Percentiles rank a stretch among this genome's conserved stretches.
phyloP scores from a whole-genome alignment of 2,329 filamentous ascomycete species.

The Trichoderma cornu-damae region DNA sequence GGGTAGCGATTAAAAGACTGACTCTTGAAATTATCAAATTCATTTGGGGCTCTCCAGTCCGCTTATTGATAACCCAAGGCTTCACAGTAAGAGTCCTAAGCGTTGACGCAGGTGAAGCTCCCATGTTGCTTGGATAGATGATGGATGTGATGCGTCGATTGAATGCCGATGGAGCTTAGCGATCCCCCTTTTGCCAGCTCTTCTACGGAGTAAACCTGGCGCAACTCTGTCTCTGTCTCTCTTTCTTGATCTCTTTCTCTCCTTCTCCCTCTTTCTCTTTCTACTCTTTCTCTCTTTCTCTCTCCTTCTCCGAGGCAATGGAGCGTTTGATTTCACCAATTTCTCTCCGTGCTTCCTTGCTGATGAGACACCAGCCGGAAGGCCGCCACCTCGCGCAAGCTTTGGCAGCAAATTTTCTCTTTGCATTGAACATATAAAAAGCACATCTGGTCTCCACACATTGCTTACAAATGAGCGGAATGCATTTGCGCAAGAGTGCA shows the following conservation, averaged over 20 bases:
- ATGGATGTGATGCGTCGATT: not conserved
- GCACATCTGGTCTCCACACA: not conserved
- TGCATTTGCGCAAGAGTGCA: not conserved
- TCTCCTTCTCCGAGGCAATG: not conserved
- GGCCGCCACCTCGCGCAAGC: not conserved
- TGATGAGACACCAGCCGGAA: not conserved
- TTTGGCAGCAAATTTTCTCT: not conserved
- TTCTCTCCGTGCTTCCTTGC: not conserved
- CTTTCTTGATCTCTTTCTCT: too few relatives aligned
- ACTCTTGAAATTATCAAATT: not conserved
- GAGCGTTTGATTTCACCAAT: not conserved
- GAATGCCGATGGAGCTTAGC: not conserved
- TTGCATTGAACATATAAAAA: too few relatives aligned
- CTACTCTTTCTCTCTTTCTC: too few relatives aligned
- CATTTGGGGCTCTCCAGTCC: too few relatives aligned
- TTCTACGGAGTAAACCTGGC: not conserved
- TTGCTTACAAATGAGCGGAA: not conserved
- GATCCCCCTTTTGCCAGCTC: not conserved
- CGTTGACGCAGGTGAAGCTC: not conserved
- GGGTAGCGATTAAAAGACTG: not conserved
- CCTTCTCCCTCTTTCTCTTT: too few relatives aligned
- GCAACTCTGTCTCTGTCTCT: too few relatives aligned
- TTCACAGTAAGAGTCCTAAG: not conserved
- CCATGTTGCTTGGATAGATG: not conserved
- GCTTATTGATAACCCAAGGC: too few relatives aligned